Percentiles rank a stretch among this genome's conserved stretches.
These are phyloP conservation scores for Xylaria digitata DNA, from an alignment of 2,329 filamentous ascomycete species.

Conservation along the genomic window DNA sequence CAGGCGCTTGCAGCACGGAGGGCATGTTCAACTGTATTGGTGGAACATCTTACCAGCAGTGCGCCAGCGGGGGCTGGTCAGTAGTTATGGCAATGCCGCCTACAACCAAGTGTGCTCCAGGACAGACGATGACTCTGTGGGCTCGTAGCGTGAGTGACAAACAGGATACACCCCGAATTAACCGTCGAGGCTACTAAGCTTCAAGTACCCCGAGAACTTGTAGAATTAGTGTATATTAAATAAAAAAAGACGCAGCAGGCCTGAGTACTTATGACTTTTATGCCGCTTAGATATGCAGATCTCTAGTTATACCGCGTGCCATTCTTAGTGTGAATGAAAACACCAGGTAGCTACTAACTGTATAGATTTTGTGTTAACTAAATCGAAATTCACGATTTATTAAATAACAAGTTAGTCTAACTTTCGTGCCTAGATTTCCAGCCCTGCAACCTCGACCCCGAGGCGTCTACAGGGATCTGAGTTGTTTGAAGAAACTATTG, in stretches of 20 bases:
- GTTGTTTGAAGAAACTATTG: too few species aligned
- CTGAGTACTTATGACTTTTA: neutral
- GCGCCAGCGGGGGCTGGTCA: constrained; percentile 50
- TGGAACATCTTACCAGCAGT: constrained; percentile 51
- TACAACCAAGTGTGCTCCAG: constrained; percentile 47
- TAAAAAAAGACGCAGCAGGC: constrained; percentile 8
- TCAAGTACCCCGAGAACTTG: neutral
- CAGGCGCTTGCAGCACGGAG: constrained; percentile 49
- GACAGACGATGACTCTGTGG: constrained; percentile 48
- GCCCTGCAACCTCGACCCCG: too few species aligned
- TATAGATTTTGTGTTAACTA: too few species aligned
- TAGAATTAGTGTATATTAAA: constrained; percentile 8
- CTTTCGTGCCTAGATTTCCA: too few species aligned
- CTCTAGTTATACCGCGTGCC: too few species aligned
- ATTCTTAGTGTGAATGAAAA: too few species aligned
- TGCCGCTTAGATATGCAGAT: neutral
- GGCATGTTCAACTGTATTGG: constrained; percentile 52
- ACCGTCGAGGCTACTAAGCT: constrained; percentile 26
- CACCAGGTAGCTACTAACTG: too few species aligned
- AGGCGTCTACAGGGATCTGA: too few species aligned
- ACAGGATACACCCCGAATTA: neutral
- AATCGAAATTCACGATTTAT: too few species aligned
- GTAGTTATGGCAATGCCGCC: constrained; percentile 46
- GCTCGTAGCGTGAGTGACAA: constrained; percentile 29
- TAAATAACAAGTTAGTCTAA: too few species aligned